A percentile compares a stretch with the other conserved stretches of the same genome.
Evolutionary conservation across 2,329 filamentous ascomycete genomes (phyloP).

Genomic region (Pleomassaria siparia): DNA sequence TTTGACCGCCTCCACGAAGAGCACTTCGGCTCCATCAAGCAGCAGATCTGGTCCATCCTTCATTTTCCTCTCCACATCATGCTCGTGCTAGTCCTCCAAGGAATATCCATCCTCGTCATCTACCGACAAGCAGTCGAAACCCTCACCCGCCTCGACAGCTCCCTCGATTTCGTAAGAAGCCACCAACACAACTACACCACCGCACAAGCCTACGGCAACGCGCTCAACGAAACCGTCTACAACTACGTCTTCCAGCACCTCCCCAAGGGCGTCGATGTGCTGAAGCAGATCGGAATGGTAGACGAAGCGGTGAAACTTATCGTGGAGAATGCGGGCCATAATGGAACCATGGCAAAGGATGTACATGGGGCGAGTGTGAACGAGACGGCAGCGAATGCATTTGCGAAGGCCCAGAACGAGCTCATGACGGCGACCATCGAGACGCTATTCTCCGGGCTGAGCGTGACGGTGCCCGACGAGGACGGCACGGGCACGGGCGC

Average conservation of each 20-base stretch:
- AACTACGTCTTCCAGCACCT: slow-evolving; percentile 21
- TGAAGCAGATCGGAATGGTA: slow-evolving; percentile 13
- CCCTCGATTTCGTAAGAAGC: background rate
- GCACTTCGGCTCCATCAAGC: slow-evolving; percentile 37
- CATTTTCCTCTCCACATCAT: slow-evolving; percentile 36
- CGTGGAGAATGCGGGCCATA: background rate
- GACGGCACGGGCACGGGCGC: slow-evolving; percentile 6
- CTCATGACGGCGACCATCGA: slow-evolving; percentile 7
- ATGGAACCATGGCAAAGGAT: background rate
- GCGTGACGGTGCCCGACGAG: slow-evolving; percentile 21
- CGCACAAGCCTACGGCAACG: background rate
- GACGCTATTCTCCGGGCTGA: slow-evolving; percentile 26
- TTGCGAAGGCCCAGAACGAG: background rate
- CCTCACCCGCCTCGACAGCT: background rate
- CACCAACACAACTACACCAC: background rate
- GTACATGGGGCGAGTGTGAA: too few relatives aligned
- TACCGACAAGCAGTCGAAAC: slow-evolving; percentile 30
- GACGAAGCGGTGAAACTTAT: slow-evolving; percentile 10
- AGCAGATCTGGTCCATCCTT: slow-evolving; percentile 34
- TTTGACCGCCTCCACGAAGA: slow-evolving; percentile 34
- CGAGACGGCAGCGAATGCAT: background rate
- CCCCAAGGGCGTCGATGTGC: slow-evolving; percentile 26
- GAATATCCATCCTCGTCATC: slow-evolving; percentile 35
- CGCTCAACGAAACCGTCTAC: slow-evolving; percentile 15
- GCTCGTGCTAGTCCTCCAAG: slow-evolving; percentile 33